Evolutionary conservation across 106 monocot species (phyloP).

Genomic region (Dioscorea dumetorum): DNA sequence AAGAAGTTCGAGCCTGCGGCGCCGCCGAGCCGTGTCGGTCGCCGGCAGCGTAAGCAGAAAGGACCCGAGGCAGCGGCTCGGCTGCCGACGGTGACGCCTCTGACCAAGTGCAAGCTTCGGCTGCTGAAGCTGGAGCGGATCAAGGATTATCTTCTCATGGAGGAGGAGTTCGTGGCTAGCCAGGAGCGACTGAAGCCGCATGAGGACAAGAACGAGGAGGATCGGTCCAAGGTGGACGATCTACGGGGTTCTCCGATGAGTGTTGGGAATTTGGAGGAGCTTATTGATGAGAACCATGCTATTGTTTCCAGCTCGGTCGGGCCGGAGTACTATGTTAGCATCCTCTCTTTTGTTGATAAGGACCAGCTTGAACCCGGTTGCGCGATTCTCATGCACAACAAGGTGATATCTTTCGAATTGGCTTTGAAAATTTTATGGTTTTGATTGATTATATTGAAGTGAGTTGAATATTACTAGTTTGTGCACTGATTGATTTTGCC

Average conservation of each 20-base stretch:
- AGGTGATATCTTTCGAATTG: conserved; percentile 24
- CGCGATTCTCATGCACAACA: conserved; percentile 97
- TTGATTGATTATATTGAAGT: too few species aligned
- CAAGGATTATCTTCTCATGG: conserved; percentile 95
- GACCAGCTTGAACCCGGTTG: conserved; percentile 98
- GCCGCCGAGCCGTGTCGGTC: conserved; percentile 79
- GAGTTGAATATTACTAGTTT: too few species aligned
- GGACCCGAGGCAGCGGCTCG: conserved; percentile 86
- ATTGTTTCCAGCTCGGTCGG: conserved; percentile 94
- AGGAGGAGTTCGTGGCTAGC: conserved; percentile 89
- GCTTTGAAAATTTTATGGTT: too few species aligned
- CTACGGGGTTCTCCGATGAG: conserved; percentile 94
- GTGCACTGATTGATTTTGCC: too few species aligned
- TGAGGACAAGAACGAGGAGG: conserved; percentile 98
- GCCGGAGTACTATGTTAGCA: conserved; percentile 93
- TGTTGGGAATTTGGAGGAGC: conserved; percentile 93
- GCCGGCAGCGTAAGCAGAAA: conserved; percentile 94
- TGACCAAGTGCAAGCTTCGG: conserved; percentile 91
- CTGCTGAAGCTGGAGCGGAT: conserved; percentile 89
- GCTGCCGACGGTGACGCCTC: conserved; percentile 73
- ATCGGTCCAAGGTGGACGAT: conserved; percentile 94
- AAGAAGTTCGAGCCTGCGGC: conserved; percentile 91
- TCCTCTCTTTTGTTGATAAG: conserved; percentile 96
- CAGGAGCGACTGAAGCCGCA: conserved; percentile 89
- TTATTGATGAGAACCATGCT: conserved; percentile 96